phyloP scores from a whole-genome alignment of 2,329 filamentous ascomycete species.

The Cercospora zeina region DNA sequence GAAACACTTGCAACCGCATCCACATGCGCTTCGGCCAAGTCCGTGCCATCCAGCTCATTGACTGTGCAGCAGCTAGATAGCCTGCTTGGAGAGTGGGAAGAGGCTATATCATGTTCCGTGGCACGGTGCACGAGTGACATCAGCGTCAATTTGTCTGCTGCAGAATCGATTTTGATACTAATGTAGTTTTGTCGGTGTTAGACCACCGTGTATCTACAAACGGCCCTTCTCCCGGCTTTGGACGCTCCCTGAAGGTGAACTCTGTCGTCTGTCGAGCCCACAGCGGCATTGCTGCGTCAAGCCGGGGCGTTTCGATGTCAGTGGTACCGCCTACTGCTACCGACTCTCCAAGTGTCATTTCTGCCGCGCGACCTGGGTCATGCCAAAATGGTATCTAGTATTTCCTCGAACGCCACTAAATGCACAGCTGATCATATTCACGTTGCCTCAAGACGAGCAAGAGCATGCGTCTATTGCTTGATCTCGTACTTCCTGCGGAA shows the following conservation, averaged over 20 bases:
- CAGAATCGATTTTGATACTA: constrained; percentile 9
- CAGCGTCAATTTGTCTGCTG: background rate
- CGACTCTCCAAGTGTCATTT: background rate
- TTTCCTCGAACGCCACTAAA: constrained; percentile 14
- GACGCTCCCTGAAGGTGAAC: background rate
- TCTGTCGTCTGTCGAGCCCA: background rate
- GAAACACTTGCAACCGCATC: constrained; percentile 5
- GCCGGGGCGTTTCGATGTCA: background rate
- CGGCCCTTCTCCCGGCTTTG: background rate
- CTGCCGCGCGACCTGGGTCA: constrained; percentile 7
- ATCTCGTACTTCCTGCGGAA: constrained; percentile 54
- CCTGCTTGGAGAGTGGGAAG: background rate
- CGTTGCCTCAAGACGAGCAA: background rate
- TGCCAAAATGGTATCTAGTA: constrained; percentile 19
- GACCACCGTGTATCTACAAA: constrained; percentile 2
- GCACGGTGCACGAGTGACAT: background rate
- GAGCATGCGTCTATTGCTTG: constrained; percentile 45
- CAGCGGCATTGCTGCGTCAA: background rate
- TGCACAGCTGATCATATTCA: constrained; percentile 10
- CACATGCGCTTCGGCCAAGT: constrained; percentile 7
- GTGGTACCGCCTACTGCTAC: background rate
- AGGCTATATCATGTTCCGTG: background rate
- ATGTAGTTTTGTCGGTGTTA: constrained; percentile 9
- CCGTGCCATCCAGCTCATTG: constrained; percentile 8
- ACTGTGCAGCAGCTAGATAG: constrained; percentile 7